A percentile compares a stretch with the other conserved stretches of the same genome.
Evolutionary conservation across 1,139 yeast genomes (phyloP).

Genomic region (Saccharomyces uvarum): DNA sequence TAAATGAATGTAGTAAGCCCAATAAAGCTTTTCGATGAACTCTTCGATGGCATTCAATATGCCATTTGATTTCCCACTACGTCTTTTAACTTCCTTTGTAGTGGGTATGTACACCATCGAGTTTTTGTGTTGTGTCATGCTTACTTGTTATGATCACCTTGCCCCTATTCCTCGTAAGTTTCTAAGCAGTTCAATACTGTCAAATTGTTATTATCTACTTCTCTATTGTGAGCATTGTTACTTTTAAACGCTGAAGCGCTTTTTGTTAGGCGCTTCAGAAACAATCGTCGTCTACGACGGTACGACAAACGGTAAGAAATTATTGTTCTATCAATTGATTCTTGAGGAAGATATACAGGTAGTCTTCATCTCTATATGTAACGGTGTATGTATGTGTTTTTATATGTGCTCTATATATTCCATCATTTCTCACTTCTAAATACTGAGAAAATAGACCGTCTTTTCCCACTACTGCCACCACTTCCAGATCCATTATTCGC

Average conservation of each 20-base stretch:
- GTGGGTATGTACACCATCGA: conserved; percentile 15
- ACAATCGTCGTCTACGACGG: neutral
- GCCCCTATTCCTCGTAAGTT: neutral
- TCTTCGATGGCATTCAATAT: conserved; percentile 12
- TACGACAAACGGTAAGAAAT: neutral
- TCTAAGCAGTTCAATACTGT: neutral
- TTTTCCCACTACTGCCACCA: conserved; percentile 17
- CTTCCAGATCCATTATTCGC: conserved; percentile 12
- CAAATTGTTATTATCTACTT: neutral
- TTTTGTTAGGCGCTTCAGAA: neutral
- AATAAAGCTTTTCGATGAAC: conserved; percentile 28
- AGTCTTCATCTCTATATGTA: neutral
- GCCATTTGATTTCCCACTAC: conserved; percentile 9
- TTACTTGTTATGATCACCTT: neutral
- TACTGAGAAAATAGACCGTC: conserved; percentile 23
- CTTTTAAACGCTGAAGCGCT: neutral
- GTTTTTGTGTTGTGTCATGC: conserved; percentile 3
- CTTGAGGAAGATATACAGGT: neutral
- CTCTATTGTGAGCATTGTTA: neutral
- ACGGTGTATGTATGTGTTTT: neutral
- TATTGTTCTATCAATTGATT: neutral
- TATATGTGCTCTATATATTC: neutral
- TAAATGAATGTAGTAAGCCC: conserved; percentile 38
- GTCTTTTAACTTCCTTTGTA: conserved; percentile 8
- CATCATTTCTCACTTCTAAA: conserved; percentile 8